A percentile compares a stretch with the other conserved stretches of the same genome.
Evolutionary conservation across 306 rosid genomes (phyloP).

Genomic region (Lupinus albus): DNA sequence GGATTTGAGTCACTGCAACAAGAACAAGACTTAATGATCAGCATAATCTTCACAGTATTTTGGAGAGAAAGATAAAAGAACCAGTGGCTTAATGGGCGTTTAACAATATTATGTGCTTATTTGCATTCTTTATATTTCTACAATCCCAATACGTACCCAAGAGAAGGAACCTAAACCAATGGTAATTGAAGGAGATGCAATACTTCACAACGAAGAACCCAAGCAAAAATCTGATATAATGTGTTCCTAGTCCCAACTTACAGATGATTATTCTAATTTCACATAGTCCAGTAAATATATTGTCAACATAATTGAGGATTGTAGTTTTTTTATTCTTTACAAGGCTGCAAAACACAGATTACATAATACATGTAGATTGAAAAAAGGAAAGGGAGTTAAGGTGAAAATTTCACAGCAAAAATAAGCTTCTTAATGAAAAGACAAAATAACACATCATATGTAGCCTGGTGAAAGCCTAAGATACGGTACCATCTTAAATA

Average conservation of each 20-base stretch:
- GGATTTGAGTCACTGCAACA: constrained; percentile 87
- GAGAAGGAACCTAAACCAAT: background rate
- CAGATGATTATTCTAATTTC: constrained; percentile 1
- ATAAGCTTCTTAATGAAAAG: background rate
- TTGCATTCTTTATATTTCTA: constrained; percentile 4
- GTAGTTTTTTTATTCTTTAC: constrained; percentile 1
- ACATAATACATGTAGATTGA: background rate
- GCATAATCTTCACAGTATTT: background rate
- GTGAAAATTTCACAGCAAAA: background rate
- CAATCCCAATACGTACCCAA: background rate
- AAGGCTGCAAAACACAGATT: background rate
- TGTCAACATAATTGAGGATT: background rate
- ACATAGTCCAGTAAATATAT: background rate
- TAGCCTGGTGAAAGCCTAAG: background rate
- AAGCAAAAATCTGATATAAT: background rate
- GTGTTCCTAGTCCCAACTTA: background rate
- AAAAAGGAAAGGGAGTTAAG: background rate
- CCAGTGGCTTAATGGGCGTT: background rate
- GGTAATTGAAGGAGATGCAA: background rate
- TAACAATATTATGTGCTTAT: background rate
- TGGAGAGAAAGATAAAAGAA: background rate
- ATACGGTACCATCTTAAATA: background rate
- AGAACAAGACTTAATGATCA: constrained; percentile 19
- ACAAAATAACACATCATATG: background rate
- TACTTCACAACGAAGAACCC: background rate